phyloP scores from a whole-genome alignment of 2,329 filamentous ascomycete species.

The Lachnellula occidentalis region DNA sequence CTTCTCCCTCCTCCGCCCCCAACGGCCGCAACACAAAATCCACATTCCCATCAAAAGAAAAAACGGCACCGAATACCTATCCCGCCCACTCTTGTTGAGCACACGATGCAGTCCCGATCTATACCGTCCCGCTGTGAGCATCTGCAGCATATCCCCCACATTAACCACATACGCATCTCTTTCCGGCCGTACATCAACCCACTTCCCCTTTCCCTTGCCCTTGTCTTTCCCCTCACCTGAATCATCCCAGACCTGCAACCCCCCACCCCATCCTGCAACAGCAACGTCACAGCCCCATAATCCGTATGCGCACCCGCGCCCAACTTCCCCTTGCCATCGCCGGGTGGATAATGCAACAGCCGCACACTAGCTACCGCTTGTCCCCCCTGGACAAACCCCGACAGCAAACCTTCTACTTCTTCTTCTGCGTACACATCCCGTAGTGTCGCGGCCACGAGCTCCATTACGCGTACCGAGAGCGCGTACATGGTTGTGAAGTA shows the following conservation, averaged over 20 bases:
- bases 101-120: slow-evolving; percentile 49
- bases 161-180: slow-evolving; percentile 45
- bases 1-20: slow-evolving; percentile 14
- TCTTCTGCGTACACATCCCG: too few species aligned
- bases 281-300: slow-evolving; percentile 48
- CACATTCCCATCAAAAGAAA: slow-evolving; percentile 50
- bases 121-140: slow-evolving; percentile 46
- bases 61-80: slow-evolving; percentile 50
- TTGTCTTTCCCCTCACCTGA: slow-evolving; percentile 26
- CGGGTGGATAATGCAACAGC: too few species aligned
- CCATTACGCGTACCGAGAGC: too few species aligned
- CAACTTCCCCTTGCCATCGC: too few species aligned
- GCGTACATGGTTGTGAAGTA: too few species aligned
- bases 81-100: slow-evolving; percentile 42
- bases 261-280: slow-evolving; percentile 46
- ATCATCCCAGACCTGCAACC: slow-evolving; percentile 45
- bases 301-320: slow-evolving; percentile 40
- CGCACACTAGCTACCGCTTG: too few species aligned
- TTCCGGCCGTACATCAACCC: slow-evolving; percentile 39
- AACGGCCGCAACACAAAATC: slow-evolving; percentile 33
- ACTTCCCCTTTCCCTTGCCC: slow-evolving; percentile 21
- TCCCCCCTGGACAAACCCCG: too few species aligned
- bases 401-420: too few species aligned
- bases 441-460: too few species aligned
- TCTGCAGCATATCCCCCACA: slow-evolving; percentile 42